Conservation (phyloP, 345 rosid species). For the Populus pruinosa region DNA sequence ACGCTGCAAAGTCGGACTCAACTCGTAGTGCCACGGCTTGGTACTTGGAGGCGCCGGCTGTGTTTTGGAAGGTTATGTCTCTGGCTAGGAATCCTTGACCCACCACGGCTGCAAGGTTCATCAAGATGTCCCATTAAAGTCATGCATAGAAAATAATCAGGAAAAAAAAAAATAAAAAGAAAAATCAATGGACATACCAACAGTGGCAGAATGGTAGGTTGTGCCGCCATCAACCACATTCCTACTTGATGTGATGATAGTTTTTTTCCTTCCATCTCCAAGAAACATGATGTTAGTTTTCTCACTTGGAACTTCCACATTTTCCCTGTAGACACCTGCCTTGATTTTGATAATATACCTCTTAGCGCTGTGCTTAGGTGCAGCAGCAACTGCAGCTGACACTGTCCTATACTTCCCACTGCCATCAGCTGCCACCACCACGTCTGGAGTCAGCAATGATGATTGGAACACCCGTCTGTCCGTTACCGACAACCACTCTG, state of each 20-base stretch:
- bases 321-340: conserved; percentile 74
- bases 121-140: too few species aligned
- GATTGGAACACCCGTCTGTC: conserved; percentile 70
- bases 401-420: conserved; percentile 62
- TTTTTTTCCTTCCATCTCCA: conserved; percentile 70
- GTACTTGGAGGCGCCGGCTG: conserved; percentile 76
- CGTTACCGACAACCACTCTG: conserved; percentile 58
- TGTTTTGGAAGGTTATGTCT: conserved; percentile 73
- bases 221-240: conserved; percentile 76
- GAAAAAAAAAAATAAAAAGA: background rate
- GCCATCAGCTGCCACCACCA: conserved; percentile 81
- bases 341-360: conserved; percentile 67
- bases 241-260: conserved; percentile 66
- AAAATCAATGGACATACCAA: conserved; percentile 43
- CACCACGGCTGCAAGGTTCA: conserved; percentile 53
- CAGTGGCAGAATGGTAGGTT: conserved; percentile 89
- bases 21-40: conserved; percentile 77
- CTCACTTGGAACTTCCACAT: conserved; percentile 71
- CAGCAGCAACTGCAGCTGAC: conserved; percentile 63
- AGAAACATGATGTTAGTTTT: conserved; percentile 73
- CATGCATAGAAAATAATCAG: background rate
- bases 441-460: conserved; percentile 48
- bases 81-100: conserved; percentile 73
- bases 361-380: conserved; percentile 52
- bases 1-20: conserved; percentile 72